Conservation (phyloP, 2,329 filamentous ascomycete species). For the Nannizzia gypsea region DNA sequence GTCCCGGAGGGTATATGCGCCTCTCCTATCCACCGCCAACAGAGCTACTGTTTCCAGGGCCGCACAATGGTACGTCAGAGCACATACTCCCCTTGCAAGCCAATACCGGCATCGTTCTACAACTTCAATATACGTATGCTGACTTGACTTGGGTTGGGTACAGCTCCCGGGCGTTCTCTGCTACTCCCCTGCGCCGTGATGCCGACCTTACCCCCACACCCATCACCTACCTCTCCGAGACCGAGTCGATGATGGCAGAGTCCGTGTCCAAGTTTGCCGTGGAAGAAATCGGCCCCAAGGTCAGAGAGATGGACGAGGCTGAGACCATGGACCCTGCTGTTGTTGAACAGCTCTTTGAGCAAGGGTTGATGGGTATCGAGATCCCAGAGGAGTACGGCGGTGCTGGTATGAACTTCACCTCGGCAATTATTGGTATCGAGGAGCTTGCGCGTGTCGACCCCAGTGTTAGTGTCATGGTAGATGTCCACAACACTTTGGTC, state of each 20-base stretch:
- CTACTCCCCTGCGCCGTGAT: conserved; percentile 45
- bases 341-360: conserved; percentile 90
- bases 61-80: conserved; percentile 29
- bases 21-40: conserved; percentile 30
- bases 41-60: conserved; percentile 28
- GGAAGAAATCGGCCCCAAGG: conserved; percentile 79
- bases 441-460: conserved; percentile 90
- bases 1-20: conserved; percentile 28
- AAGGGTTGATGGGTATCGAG: conserved; percentile 93
- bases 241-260: conserved; percentile 79
- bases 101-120: background rate
- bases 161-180: conserved; percentile 47
- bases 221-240: conserved; percentile 84
- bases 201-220: conserved; percentile 72
- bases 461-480: conserved; percentile 85
- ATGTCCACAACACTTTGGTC: conserved; percentile 96
- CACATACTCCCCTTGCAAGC: background rate
- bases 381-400: conserved; percentile 96
- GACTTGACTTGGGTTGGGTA: background rate
- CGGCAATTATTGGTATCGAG: conserved; percentile 92
- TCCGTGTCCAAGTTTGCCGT: conserved; percentile 81
- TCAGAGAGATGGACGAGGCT: conserved; percentile 93
- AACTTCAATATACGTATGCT: background rate
- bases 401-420: conserved; percentile 96
- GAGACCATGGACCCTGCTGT: conserved; percentile 82